Percentiles rank a stretch among this genome's conserved stretches.
Conservation (phyloP, 1,284 basidiomycete genomes). For the Cutaneotrichosporon sp. region DNA sequence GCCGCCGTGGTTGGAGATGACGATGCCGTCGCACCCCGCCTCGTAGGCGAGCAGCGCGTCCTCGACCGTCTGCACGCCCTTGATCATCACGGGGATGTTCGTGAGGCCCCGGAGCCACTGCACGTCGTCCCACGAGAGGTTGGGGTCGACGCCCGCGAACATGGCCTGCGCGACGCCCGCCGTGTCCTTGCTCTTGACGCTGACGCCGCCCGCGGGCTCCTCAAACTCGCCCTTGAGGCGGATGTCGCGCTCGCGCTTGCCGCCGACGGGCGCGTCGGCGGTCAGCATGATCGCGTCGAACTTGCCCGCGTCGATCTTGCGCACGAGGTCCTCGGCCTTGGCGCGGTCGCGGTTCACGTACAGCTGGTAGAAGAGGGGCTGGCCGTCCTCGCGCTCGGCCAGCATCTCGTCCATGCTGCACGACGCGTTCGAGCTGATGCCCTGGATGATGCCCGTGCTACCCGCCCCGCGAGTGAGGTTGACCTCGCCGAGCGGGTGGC, state of each 20-base stretch:
- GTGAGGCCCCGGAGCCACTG: conserved; percentile 80
- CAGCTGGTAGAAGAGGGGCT: conserved; percentile 55
- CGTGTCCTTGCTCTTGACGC: conserved; percentile 39
- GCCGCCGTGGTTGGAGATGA: conserved; percentile 62
- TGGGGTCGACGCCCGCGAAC: conserved; percentile 91
- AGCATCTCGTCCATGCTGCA: conserved; percentile 81
- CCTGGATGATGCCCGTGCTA: conserved; percentile 84
- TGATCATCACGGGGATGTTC: conserved; percentile 85
- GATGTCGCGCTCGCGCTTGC: conserved; percentile 79
- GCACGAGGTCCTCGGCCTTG: conserved; percentile 59
- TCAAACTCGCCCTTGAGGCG: conserved; percentile 52
- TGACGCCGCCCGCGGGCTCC: conserved; percentile 45
- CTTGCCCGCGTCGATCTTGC: conserved; percentile 68
- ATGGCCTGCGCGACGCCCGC: conserved; percentile 69
- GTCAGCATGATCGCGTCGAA: conserved; percentile 78
- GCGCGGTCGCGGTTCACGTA: conserved; percentile 61
- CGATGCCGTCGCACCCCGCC: conserved; percentile 74
- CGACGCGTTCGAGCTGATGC: conserved; percentile 88
- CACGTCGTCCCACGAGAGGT: conserved; percentile 82
- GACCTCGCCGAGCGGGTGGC: conserved; percentile 89
- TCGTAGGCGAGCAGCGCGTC: conserved; percentile 89
- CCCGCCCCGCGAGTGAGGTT: conserved; percentile 80
- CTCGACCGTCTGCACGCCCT: conserved; percentile 93
- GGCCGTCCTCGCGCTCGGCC: conserved; percentile 50
- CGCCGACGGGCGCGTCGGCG: conserved; percentile 82